Conservation (phyloP, 108 stramenopile species). For the Skeletonema marinoi region DNA sequence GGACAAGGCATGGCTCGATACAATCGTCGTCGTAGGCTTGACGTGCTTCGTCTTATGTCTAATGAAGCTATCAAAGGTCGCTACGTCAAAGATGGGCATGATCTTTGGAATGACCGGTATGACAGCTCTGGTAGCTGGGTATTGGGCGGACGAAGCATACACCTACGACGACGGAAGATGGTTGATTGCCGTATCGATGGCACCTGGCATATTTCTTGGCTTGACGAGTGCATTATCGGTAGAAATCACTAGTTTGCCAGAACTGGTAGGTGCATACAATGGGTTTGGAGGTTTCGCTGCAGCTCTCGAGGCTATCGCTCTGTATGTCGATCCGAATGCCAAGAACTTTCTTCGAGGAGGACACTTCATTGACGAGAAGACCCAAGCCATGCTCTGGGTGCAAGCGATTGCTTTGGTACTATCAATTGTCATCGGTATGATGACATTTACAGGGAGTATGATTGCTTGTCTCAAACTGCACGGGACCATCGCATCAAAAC, state of each 20-base stretch:
- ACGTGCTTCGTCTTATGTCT: conserved; percentile 65
- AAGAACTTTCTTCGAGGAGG: conserved; percentile 44
- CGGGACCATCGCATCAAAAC: conserved; percentile 55
- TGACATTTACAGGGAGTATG: conserved; percentile 89
- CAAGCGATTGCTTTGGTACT: conserved; percentile 59
- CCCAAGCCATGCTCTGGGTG: conserved; percentile 61
- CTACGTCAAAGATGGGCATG: conserved; percentile 63
- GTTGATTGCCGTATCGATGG: conserved; percentile 61
- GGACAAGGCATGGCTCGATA: conserved; percentile 61
- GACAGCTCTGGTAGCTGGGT: conserved; percentile 47
- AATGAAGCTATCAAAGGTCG: conserved; percentile 57
- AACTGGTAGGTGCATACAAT: conserved; percentile 64
- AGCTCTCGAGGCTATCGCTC: conserved; percentile 53
- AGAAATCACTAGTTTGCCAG: conserved; percentile 57
- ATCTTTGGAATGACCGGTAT: conserved; percentile 62
- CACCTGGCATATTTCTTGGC: conserved; percentile 52
- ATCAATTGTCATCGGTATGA: conserved; percentile 71
- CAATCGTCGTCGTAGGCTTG: conserved; percentile 57
- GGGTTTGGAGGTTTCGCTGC: conserved; percentile 65
- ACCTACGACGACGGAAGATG: conserved; percentile 57
- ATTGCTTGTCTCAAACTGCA: conserved; percentile 85
- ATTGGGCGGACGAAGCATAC: conserved; percentile 57
- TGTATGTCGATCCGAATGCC: conserved; percentile 59
- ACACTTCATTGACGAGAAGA: conserved; percentile 27
- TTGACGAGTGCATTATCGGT: conserved; percentile 46